These are phyloP conservation scores for Neoboletus brunneissimus DNA, from an alignment of 768 basidiomycete genomes.

Conservation along the genomic window DNA sequence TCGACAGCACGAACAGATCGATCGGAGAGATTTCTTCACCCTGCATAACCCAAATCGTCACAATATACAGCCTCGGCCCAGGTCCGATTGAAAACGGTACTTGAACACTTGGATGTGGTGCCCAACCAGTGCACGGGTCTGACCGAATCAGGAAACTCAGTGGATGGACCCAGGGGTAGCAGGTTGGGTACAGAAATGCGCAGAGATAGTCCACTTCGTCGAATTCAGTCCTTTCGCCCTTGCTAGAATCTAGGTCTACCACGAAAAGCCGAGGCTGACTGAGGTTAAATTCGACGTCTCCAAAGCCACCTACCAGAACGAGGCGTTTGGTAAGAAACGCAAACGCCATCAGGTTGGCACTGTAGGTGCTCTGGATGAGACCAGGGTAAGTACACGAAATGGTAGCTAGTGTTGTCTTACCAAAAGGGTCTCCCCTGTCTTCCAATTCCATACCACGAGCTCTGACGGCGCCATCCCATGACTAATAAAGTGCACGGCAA, in stretches of 20 bases:
- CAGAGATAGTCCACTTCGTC: slow-evolving; percentile 34
- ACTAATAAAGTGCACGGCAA: slow-evolving; percentile 49
- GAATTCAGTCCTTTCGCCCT: slow-evolving; percentile 28
- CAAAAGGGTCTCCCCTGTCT: slow-evolving; percentile 46
- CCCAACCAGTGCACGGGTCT: slow-evolving; percentile 52
- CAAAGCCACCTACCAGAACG: slow-evolving; percentile 36
- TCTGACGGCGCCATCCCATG: slow-evolving; percentile 38
- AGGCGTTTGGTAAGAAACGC: slow-evolving; percentile 42
- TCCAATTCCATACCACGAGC: slow-evolving; percentile 67
- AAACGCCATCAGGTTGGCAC: slow-evolving; percentile 39
- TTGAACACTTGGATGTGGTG: slow-evolving; percentile 30
- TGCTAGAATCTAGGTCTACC: slow-evolving; percentile 39
- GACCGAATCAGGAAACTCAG: slow-evolving; percentile 45
- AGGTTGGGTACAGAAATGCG: slow-evolving; percentile 42
- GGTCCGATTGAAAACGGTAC: slow-evolving; percentile 49
- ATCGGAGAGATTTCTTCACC: slow-evolving; percentile 30
- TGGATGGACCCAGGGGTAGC: slow-evolving; percentile 27
- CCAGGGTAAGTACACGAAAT: not conserved
- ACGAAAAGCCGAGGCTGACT: slow-evolving; percentile 34
- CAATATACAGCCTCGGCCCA: slow-evolving; percentile 44
- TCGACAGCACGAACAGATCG: slow-evolving; percentile 43
- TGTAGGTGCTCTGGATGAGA: slow-evolving; percentile 23
- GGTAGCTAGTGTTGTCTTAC: slow-evolving; percentile 36
- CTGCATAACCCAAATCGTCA: slow-evolving; percentile 41
- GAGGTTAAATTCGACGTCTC: slow-evolving; percentile 19